These are phyloP conservation scores for Epichloe glyceriae DNA, from an alignment of 2,329 filamentous ascomycete species.

Conservation along the genomic window DNA sequence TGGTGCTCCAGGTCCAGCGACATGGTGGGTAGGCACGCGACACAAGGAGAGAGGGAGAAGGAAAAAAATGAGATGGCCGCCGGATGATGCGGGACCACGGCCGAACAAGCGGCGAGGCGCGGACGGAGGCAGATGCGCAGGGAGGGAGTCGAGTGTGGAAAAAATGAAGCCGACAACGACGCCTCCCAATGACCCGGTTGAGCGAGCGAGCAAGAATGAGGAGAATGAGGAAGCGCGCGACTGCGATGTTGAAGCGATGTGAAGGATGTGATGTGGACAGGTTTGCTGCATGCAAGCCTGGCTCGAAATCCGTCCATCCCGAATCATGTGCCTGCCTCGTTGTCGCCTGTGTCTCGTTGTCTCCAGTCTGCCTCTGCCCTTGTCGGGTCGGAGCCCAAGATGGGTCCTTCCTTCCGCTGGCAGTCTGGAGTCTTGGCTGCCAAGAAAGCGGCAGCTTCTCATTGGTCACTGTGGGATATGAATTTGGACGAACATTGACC, in stretches of 20 bases:
- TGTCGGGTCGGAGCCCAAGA: background rate
- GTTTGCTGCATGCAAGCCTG: background rate
- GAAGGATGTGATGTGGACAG: slow-evolving; percentile 1
- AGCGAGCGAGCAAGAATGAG: background rate
- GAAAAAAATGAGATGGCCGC: background rate
- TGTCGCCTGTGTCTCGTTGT: background rate
- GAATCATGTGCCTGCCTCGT: slow-evolving; percentile 2
- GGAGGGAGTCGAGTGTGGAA: background rate
- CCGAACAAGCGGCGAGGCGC: slow-evolving; percentile 4
- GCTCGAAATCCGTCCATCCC: background rate
- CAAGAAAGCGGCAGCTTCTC: background rate
- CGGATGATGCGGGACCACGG: background rate
- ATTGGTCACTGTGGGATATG: background rate
- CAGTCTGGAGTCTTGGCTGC: background rate
- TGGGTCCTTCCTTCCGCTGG: background rate
- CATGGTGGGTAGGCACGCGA: slow-evolving; percentile 28
- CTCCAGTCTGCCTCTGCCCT: background rate
- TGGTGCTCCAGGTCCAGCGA: slow-evolving; percentile 71
- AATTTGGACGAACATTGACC: no score
- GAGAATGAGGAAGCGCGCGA: background rate
- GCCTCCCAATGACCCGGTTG: background rate
- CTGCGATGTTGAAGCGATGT: slow-evolving; percentile 1
- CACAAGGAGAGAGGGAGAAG: background rate
- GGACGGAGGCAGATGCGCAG: background rate
- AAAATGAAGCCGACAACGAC: background rate